Conservation (phyloP, 495 filamentous ascomycete genomes). For the Neurospora tetraspora region DNA sequence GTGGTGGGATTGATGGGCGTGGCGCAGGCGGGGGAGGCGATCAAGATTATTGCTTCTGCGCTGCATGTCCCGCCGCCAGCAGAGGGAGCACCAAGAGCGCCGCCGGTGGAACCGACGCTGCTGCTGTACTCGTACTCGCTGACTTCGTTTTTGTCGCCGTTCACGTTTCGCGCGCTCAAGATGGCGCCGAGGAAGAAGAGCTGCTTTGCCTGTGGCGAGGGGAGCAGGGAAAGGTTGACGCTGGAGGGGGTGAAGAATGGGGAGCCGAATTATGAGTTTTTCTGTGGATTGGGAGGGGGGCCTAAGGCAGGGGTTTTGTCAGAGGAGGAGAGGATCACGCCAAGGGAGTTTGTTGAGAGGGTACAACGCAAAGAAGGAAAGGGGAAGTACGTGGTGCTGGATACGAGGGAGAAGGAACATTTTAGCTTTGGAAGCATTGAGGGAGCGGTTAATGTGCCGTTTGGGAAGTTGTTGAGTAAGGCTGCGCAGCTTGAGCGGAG, state of each 20-base stretch:
- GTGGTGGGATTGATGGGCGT: conserved; percentile 94
- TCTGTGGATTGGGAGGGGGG: conserved; percentile 61
- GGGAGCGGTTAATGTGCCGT: conserved; percentile 70
- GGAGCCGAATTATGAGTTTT: conserved; percentile 64
- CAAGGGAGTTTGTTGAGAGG: conserved; percentile 38
- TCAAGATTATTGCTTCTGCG: conserved; percentile 59
- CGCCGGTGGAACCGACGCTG: conserved; percentile 34
- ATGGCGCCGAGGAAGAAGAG: conserved; percentile 54
- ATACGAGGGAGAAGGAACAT: conserved; percentile 76
- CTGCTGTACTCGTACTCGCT: conserved; percentile 63
- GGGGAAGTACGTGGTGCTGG: conserved; percentile 51
- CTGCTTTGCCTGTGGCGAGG: conserved; percentile 67
- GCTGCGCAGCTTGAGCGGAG: conserved; percentile 14
- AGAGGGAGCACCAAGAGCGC: conserved; percentile 2
- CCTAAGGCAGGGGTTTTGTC: conserved; percentile 76
- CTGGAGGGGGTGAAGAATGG: conserved; percentile 51
- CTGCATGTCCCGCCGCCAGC: conserved; percentile 11
- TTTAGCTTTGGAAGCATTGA: conserved; percentile 69
- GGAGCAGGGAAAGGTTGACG: conserved; percentile 43
- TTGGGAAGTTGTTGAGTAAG: conserved; percentile 43
- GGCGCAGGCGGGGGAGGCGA: conserved; percentile 77
- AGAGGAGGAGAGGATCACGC: conserved; percentile 58
- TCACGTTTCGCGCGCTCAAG: conserved; percentile 61
- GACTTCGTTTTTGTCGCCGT: conserved; percentile 24
- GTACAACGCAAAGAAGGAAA: conserved; percentile 5